Conservation (phyloP, 2,329 filamentous ascomycete species). For the Scytalidium lignicola region DNA sequence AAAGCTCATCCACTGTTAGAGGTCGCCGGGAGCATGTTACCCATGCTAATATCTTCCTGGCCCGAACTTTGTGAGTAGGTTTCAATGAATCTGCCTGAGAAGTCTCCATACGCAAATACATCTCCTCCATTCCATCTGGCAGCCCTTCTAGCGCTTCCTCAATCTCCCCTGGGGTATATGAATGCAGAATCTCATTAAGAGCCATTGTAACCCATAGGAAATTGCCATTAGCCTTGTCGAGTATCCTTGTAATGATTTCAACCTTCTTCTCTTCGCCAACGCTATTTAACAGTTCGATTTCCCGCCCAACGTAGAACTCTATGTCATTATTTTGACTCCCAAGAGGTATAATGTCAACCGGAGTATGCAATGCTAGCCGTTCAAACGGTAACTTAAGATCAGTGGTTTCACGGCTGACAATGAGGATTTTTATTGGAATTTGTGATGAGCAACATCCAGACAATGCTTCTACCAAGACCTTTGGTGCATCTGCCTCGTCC, state of each 20-base stretch:
- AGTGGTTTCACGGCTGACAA: constrained; percentile 1
- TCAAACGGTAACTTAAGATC: constrained; percentile 2
- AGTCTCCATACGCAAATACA: constrained; percentile 26
- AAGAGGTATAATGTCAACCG: too few relatives aligned
- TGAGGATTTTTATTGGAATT: background rate
- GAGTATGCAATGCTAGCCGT: background rate
- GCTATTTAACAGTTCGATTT: constrained; percentile 2
- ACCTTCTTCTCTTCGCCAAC: background rate
- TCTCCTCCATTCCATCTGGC: constrained; percentile 22
- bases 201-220: constrained; percentile 7
- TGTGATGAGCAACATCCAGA: background rate
- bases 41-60: constrained; percentile 22
- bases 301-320: background rate
- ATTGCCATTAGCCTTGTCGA: constrained; percentile 5
- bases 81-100: constrained; percentile 7
- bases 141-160: constrained; percentile 15
- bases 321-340: too few relatives aligned
- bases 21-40: constrained; percentile 18
- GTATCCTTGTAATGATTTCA: constrained; percentile 2
- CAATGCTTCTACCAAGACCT: constrained; percentile 3
- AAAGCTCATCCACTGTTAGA: constrained; percentile 21
- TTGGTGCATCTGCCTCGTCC: constrained; percentile 11
- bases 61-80: constrained; percentile 9
- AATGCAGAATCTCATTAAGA: constrained; percentile 1
- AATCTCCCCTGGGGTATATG: constrained; percentile 6